Evolutionary conservation across 495 filamentous ascomycete species (phyloP).

Genomic region (Thermochaetoides thermophila): DNA sequence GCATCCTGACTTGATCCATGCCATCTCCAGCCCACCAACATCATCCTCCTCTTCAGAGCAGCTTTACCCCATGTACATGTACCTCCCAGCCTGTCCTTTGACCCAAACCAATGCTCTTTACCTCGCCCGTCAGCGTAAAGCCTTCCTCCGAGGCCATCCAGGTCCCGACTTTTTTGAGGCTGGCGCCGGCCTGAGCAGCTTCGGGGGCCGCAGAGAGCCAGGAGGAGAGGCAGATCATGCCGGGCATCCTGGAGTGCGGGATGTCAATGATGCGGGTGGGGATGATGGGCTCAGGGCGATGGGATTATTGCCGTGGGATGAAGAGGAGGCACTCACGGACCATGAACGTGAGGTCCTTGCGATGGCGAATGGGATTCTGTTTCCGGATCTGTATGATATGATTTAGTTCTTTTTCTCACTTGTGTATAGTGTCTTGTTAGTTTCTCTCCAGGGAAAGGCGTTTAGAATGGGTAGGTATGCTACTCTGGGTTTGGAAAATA

Average conservation of each 20-base stretch:
- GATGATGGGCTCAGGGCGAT: constrained; percentile 32
- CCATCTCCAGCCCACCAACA: background rate
- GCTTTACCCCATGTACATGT: constrained; percentile 45
- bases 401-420: background rate
- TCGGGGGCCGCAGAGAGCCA: background rate
- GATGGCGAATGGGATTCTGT: constrained; percentile 30
- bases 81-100: constrained; percentile 73
- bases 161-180: constrained; percentile 59
- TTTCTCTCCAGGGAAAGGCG: too few relatives aligned
- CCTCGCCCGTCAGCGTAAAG: constrained; percentile 53
- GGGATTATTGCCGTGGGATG: constrained; percentile 32
- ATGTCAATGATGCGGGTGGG: constrained; percentile 28
- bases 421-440: constrained; percentile 4
- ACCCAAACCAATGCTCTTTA: constrained; percentile 63
- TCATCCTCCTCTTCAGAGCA: background rate
- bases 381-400: constrained; percentile 28
- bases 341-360: constrained; percentile 18
- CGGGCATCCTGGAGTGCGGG: constrained; percentile 36
- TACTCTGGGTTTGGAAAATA: too few relatives aligned
- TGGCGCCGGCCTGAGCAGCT: constrained; percentile 21
- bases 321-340: constrained; percentile 13
- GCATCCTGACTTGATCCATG: constrained; percentile 53
- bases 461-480: too few relatives aligned
- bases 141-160: constrained; percentile 45
- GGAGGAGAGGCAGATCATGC: constrained; percentile 36